Evolutionary conservation across 192 early-diverging fungal genomes (phyloP), one percentile per base, ranked within the genome.

Genomic region (Coemansia sp.): DNA sequence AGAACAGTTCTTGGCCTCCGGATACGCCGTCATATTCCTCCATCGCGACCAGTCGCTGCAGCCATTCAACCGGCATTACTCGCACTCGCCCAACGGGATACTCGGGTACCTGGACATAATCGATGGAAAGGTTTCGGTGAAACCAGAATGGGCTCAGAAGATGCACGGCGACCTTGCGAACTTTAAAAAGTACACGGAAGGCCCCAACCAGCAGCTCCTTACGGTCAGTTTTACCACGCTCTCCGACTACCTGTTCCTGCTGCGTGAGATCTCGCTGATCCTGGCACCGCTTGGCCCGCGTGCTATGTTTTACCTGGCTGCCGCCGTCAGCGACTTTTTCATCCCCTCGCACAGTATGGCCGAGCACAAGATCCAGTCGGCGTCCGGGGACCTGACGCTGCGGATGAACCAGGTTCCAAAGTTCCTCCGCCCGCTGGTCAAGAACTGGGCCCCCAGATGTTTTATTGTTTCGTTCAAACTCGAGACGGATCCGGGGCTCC

Each of bases 401-500:
- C 85, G 86, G 8, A 87, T 99, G 73, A 95, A 99, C 67, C 95
- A 96, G 72, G 98, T 99, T 5, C 98, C 98, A 58, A 99, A 99
- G 70, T 91, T 98, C 56, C 81, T 99, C 59, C 86, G 89, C 14
- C 98, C 98, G 2, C 79, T 99, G 17, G 96, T 99, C 14, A 92
- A 90, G 44, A 88, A 92, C 55, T 99, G 98, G 98, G 95, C 92
- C 0, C 85, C 86, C n/a, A 55, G 76, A 32, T 92, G 92, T 6
- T 93, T 93, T 69, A 93, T 95, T 70, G 89, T 99, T n/a, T 99
- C 98, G 17, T 99, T 99, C 83, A 99, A 87, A 86, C 74, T 99
- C 6, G 98, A 99, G 68, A 99, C 98, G 0, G 98, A 99, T 64
- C 85, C 87, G 1, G 65, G 79, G 11, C 71, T 99, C 39, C 74